Evolutionary conservation across 371 early-diverging fungal species (phyloP).

Genomic region (Mucor ambiguus): DNA sequence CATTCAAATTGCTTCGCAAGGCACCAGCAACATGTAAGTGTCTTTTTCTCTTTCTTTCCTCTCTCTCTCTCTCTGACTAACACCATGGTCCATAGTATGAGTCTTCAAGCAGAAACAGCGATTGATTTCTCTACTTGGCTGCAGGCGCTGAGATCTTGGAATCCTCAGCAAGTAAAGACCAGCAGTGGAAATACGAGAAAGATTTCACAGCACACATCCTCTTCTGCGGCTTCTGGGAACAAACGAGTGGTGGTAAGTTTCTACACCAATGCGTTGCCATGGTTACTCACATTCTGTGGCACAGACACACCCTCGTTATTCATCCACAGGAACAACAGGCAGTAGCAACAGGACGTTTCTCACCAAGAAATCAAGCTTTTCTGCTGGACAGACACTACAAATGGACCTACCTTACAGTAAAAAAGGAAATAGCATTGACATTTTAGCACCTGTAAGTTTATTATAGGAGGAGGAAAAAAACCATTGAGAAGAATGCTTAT

Average conservation of each 20-base stretch:
- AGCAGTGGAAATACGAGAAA: background rate
- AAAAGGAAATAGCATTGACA: slow-evolving; percentile 10
- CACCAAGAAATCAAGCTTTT: slow-evolving; percentile 16
- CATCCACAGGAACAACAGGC: background rate
- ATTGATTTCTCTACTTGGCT: slow-evolving; percentile 37
- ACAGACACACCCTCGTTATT: slow-evolving; percentile 1
- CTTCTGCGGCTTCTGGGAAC: background rate
- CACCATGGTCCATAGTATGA: slow-evolving; percentile 6
- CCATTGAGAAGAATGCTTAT: background rate
- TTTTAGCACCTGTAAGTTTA: slow-evolving; percentile 7
- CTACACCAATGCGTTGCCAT: too few relatives aligned
- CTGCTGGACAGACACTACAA: slow-evolving; percentile 5
- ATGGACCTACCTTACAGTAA: slow-evolving; percentile 1
- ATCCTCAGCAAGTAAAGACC: slow-evolving; percentile 7
- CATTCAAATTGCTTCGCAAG: slow-evolving; percentile 19
- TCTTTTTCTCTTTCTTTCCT: background rate
- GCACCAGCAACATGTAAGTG: slow-evolving; percentile 15
- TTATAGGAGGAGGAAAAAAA: too few relatives aligned
- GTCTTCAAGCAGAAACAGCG: slow-evolving; percentile 32
- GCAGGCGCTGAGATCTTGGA: slow-evolving; percentile 30
- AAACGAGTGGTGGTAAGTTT: background rate
- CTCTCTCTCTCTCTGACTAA: background rate
- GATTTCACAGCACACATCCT: background rate
- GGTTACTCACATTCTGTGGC: background rate
- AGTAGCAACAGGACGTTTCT: slow-evolving; percentile 9